Evolutionary conservation across 73 alveolate genomes (phyloP), one percentile per base, ranked within the genome.

Genomic region (Durusdinium trenchii): DNA sequence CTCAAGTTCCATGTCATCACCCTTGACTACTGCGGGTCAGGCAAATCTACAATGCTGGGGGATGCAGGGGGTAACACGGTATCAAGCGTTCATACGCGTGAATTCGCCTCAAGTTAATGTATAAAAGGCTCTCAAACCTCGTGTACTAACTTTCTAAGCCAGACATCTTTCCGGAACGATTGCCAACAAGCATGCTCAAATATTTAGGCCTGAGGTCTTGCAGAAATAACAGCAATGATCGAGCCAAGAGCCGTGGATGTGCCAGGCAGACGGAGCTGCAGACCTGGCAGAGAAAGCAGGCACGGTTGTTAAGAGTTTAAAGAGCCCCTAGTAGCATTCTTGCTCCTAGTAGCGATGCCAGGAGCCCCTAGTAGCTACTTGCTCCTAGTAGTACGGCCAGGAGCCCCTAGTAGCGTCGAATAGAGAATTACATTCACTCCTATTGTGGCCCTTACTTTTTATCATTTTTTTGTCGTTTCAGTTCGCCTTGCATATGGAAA

Each of bases 231-330:
- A 60, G 18, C 32, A 16, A 16, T 57, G 18, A 23, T 60, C 30
- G n/a, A 60, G n/a, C 30, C 73, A 60, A 23, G n/a, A 32, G n/a
- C 18, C 43, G 16, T 67, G 43, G 42, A 26, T 38, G 6, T 50
- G 92, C 48, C 45, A 89, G 96, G 96, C 96, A 89, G 54, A 64
- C n/a, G 86, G 96, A 89, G 86, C 96, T 89, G 38, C 96, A 89
- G 86, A 89, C 96, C 30, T 89, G 96, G 96, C 96, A 89, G 73
- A 85, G 96, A n/a, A 89, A 89, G n/a, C 96, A 89, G 96, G 96
- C 82, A 7, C 40, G 43, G 32, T 62, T 6, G 76, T 6, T 62
- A 62, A 35, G 73, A 32, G 18, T 1, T 60, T 60, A 2, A 23
- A 23, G n/a, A 23, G 73, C 73, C 6, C 18, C 73, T 60, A 32